Percentiles rank a stretch among this genome's conserved stretches.
These are phyloP conservation scores for Lentinula aciculospora DNA, from an alignment of 768 basidiomycete species.

Conservation along the genomic window DNA sequence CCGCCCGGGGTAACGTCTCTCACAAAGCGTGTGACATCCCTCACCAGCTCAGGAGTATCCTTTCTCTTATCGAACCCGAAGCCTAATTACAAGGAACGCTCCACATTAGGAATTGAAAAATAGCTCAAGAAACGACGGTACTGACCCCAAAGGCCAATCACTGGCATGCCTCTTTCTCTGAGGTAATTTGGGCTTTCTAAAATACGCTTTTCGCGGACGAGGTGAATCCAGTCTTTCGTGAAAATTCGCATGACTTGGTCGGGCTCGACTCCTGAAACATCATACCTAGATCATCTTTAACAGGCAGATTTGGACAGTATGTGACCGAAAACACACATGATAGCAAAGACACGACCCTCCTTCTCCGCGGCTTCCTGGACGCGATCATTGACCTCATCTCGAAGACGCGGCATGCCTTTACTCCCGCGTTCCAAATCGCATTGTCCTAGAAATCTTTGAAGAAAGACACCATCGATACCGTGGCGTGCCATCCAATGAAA, in stretches of 20 bases:
- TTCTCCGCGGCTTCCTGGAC: constrained; percentile 75
- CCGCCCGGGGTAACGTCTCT: constrained; percentile 64
- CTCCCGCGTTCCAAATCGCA: constrained; percentile 53
- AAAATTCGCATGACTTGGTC: constrained; percentile 63
- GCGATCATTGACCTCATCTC: constrained; percentile 70
- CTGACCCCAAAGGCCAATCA: constrained; percentile 70
- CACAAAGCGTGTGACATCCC: constrained; percentile 50
- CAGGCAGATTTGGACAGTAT: neutral
- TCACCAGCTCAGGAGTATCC: constrained; percentile 58
- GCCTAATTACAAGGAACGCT: constrained; percentile 29
- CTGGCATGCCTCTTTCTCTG: constrained; percentile 61
- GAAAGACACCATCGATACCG: constrained; percentile 74
- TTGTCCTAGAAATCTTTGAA: constrained; percentile 73
- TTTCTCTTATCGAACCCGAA: constrained; percentile 60
- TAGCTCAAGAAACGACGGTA: neutral
- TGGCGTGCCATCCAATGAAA: constrained; percentile 84
- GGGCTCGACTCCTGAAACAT: constrained; percentile 71
- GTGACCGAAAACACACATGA: constrained; percentile 55
- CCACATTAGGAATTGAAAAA: neutral
- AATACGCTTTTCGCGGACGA: constrained; percentile 53
- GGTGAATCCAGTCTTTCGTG: constrained; percentile 70
- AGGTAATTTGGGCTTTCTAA: constrained; percentile 73
- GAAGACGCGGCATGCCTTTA: constrained; percentile 51
- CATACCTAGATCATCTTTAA: constrained; percentile 53
- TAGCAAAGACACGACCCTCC: constrained; percentile 76